phyloP scores from a whole-genome alignment of 768 basidiomycete species.

The Gymnopilus dilepis region DNA sequence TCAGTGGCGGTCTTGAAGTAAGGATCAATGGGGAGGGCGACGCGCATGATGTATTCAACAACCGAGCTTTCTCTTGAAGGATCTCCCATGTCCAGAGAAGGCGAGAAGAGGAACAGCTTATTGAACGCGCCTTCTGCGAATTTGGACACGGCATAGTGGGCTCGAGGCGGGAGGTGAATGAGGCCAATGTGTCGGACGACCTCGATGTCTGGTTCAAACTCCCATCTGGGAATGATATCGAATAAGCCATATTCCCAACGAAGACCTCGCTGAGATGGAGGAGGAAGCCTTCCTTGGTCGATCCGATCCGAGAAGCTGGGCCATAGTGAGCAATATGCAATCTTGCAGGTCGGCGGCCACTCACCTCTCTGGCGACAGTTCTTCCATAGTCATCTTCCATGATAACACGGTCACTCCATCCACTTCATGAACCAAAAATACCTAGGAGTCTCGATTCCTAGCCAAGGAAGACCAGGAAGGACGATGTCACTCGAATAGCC shows the following conservation, averaged over 20 bases:
- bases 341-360: no score
- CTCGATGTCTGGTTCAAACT: neutral
- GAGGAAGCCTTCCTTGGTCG: neutral
- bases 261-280: neutral
- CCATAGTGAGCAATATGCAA: neutral
- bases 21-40: neutral
- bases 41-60: neutral
- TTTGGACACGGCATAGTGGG: neutral
- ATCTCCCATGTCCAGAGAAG: neutral
- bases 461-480: neutral
- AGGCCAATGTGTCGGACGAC: neutral
- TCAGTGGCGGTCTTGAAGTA: neutral
- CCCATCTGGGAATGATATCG: neutral
- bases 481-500: neutral
- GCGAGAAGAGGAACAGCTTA: neutral
- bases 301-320: no score
- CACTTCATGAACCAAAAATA: no score
- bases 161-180: neutral
- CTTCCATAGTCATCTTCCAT: no score
- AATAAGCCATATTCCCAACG: neutral
- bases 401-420: no score
- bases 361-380: no score
- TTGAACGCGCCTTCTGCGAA: neutral
- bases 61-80: neutral
- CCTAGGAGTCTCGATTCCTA: neutral